A percentile compares a stretch with the other conserved stretches of the same genome.
Conservation (phyloP, 495 filamentous ascomycete genomes). For the Talaromyces liani region DNA sequence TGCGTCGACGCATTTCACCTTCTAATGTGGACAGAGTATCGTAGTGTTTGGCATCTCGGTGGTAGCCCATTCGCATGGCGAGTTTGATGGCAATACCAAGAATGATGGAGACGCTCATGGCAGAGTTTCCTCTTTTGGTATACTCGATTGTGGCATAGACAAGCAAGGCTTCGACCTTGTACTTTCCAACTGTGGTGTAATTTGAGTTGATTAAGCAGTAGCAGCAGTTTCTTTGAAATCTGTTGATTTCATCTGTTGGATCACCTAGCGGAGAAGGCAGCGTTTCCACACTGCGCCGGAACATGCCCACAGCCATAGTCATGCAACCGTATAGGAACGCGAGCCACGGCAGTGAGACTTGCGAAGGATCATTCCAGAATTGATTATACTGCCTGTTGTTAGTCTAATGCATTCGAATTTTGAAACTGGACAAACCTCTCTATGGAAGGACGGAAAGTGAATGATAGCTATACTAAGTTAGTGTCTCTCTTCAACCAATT, state of each 20-base stretch:
- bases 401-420: not conserved
- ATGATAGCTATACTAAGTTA: conserved; percentile 22
- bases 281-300: conserved; percentile 22
- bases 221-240: conserved; percentile 21
- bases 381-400: conserved; percentile 19
- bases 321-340: conserved; percentile 28
- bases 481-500: not conserved
- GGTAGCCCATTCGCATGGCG: conserved; percentile 40
- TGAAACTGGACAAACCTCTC: conserved; percentile 12
- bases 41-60: conserved; percentile 34
- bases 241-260: conserved; percentile 14
- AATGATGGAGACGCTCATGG: conserved; percentile 28
- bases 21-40: conserved; percentile 28
- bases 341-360: conserved; percentile 30
- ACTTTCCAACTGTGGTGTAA: conserved; percentile 24
- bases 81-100: conserved; percentile 31
- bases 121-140: conserved; percentile 27
- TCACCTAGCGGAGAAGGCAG: conserved; percentile 16
- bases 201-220: conserved; percentile 29
- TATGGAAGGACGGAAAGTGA: conserved; percentile 38
- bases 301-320: conserved; percentile 22
- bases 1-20: conserved; percentile 39
- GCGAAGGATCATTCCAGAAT: conserved; percentile 27
- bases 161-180: conserved; percentile 32
- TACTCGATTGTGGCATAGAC: conserved; percentile 31